Evolutionary conservation across 352 stramenopile genomes (phyloP), one percentile per base, ranked within the genome.

Genomic region (Globisporangium barbulae): DNA sequence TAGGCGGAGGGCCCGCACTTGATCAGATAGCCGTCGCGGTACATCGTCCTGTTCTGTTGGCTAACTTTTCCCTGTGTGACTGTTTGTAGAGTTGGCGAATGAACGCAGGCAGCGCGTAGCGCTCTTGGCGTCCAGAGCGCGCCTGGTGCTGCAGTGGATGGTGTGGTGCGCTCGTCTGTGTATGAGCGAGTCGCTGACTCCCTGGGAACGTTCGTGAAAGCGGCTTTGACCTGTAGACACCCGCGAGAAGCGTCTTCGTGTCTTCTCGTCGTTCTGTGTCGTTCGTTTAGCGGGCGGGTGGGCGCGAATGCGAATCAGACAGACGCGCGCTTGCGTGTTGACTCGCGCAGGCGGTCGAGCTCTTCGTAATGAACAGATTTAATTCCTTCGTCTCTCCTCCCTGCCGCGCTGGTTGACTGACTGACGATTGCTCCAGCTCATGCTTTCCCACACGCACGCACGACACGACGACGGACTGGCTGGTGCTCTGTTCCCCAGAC

Each of bases 11-110:
- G 72, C 1, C 74, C 78, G 47, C 79, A 89, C 65, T 86, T 83
- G 65, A 91, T 72, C 59, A 93, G 71, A 54, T 90, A 93, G 59
- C 84, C 84, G 65, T 93, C 84, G 64, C 84, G 76, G 66, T 93
- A 93, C 84, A 93, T 93, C 54, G 41, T 62, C 31, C 19, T 54
- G 33, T 60, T 22, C 33, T 31, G 49, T 42, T 52, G 25, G 25
- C 25, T 28, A 28, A 28, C 25, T 28, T 6, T 5, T 48, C 21
- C 21, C 21, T 54, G 33, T 39, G n/a, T 45, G 42, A 4, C 42
- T 48, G 42, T 21, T 19, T n/a, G 35, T 13, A 19, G 41, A 30
- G 44, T 44, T 48, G 33, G 6, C 22, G 57, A 69, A 35, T 59
- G 63, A 53, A 15, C 21, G 22, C 7, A 33, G 25, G 25, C 25